Evolutionary conservation across 2,329 filamentous ascomycete genomes (phyloP), one percentile per base, ranked within the genome.

Genomic region (Beauveria medogensis): DNA sequence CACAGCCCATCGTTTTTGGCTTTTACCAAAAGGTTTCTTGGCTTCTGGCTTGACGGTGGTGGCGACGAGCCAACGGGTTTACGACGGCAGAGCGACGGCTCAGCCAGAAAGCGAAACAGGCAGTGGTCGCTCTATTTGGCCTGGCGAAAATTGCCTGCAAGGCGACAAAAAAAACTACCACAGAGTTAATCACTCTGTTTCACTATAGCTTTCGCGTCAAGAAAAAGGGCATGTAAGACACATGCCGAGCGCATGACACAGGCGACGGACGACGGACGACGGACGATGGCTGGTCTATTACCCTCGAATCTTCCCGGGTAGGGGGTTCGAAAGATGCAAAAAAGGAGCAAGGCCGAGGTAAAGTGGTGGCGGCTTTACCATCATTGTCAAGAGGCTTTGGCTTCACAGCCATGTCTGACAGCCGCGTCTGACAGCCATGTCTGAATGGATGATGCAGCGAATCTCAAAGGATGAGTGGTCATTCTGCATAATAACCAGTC

Each of bases 221-320:
- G 63, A 86, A 89, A 68, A 77, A 75, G 28, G 85, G 89, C 8
- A 87, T 89, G 72, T 78, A 89, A 62, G 80, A 80, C 44, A 79
- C 8, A 78, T 24, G 73, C 85, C 20, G 78, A 85, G 65, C 80
- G 83, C 0, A 84, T 85, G 16, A 82, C 82, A 0, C 78, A 78
- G 0, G 82, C 80, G 1, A 79, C 73, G 1, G 80, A 85, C 44
- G 70, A 70, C 26, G 7, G 8, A 9, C 8, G 0, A 79, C 72
- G 1, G 80, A 85, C 44, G 70, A 70, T 0, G 84, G 88, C 67
- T 89, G 86, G 86, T 78, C 69, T 5, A 76, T 89, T 56, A 75
- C 66, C 0, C 71, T 77, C 9, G 78, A 84, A 70, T 63, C 70
- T 0, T 72, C 74, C 0, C 68, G 72, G 55, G 69, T 82, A 68